Evolutionary conservation across 805 yeast genomes (phyloP).

Genomic region (Peterozyma xylosa): DNA sequence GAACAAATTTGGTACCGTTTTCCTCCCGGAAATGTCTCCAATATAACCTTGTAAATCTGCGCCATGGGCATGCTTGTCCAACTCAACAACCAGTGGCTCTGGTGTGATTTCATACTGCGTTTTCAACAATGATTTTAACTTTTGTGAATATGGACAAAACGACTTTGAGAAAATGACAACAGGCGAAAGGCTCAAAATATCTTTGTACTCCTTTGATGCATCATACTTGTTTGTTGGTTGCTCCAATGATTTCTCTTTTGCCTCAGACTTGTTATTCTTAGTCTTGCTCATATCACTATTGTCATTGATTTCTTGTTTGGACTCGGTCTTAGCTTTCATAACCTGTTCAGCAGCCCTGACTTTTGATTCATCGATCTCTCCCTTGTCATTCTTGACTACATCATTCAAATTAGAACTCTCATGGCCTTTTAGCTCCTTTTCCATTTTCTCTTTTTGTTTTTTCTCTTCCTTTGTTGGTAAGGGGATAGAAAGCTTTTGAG

Average conservation of each 20-base stretch:
- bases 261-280: slow-evolving; percentile 5
- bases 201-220: slow-evolving; percentile 45
- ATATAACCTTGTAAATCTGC: slow-evolving; percentile 66
- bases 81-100: slow-evolving; percentile 64
- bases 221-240: slow-evolving; percentile 24
- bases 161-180: slow-evolving; percentile 56
- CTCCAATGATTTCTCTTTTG: slow-evolving; percentile 9
- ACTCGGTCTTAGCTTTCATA: slow-evolving; percentile 4
- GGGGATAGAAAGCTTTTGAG: slow-evolving; percentile 10
- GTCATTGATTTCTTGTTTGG: too few species aligned
- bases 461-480: slow-evolving; percentile 13
- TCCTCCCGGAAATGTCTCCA: slow-evolving; percentile 61
- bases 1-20: slow-evolving; percentile 86
- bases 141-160: slow-evolving; percentile 71
- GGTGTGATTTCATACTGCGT: slow-evolving; percentile 69
- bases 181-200: slow-evolving; percentile 55
- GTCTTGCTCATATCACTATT: not conserved
- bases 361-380: slow-evolving; percentile 32
- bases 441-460: slow-evolving; percentile 6
- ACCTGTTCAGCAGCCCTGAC: slow-evolving; percentile 29
- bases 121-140: slow-evolving; percentile 57
- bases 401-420: slow-evolving; percentile 13
- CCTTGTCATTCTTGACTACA: slow-evolving; percentile 23
- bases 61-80: slow-evolving; percentile 78
- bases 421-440: slow-evolving; percentile 2